Conservation (phyloP, 2,329 filamentous ascomycete species). For the Cercospora sp. region DNA sequence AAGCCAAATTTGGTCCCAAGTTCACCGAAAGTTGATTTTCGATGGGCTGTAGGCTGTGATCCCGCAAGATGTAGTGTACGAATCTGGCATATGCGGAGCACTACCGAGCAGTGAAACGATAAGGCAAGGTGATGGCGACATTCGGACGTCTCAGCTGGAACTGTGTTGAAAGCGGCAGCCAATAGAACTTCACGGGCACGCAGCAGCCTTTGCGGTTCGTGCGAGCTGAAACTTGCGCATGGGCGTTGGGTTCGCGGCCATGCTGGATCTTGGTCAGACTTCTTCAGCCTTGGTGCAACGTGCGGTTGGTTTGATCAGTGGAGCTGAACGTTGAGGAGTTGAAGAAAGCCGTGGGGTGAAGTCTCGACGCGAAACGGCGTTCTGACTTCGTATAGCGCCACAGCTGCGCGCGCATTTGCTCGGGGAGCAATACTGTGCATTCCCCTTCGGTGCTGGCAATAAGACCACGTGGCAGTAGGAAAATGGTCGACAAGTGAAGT, state of each 20-base stretch:
- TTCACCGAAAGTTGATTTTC: not conserved
- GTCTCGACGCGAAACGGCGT: not conserved
- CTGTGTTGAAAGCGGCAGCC: not conserved
- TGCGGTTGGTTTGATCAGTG: not conserved
- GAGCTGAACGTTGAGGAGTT: not conserved
- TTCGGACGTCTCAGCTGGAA: not conserved
- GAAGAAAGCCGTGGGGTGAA: not conserved
- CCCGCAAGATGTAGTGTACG: not conserved
- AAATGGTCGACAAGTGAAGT: not conserved
- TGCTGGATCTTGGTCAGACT: not conserved
- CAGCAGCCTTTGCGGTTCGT: not conserved
- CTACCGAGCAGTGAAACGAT: not conserved
- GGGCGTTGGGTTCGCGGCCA: not conserved
- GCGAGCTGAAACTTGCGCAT: not conserved
- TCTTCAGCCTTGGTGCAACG: not conserved
- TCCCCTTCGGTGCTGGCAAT: not conserved
- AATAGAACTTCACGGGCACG: not conserved
- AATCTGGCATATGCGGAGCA: not conserved
- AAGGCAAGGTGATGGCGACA: not conserved
- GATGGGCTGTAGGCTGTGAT: not conserved
- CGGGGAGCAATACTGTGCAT: not conserved
- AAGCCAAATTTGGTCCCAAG: not conserved
- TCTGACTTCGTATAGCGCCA: not conserved
- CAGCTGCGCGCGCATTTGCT: not conserved
- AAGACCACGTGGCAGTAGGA: not conserved